Percentiles rank a stretch among this genome's conserved stretches.
phyloP scores from a whole-genome alignment of 2,329 filamentous ascomycete species.

The Rasamsonia emersonii region DNA sequence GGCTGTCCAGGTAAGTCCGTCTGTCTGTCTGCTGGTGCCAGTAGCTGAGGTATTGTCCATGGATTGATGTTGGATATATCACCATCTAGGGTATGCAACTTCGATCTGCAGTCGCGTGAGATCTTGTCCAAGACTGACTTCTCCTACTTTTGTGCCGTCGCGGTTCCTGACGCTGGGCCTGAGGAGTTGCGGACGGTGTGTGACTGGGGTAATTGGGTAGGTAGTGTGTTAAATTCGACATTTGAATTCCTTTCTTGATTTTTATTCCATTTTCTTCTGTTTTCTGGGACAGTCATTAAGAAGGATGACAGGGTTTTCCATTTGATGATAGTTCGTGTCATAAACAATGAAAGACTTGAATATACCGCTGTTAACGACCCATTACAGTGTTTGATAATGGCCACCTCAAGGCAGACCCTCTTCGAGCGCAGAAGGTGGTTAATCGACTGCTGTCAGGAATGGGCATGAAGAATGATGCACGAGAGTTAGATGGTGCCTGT shows the following conservation, averaged over 20 bases:
- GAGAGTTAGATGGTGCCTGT: too few species aligned
- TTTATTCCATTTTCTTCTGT: too few species aligned
- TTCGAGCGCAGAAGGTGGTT: conserved; percentile 15
- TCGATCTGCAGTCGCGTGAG: conserved; percentile 7
- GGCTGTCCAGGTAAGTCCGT: conserved; percentile 14
- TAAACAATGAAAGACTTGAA: background rate
- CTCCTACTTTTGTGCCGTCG: conserved; percentile 17
- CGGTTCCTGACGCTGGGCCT: conserved; percentile 14
- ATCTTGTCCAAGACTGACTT: conserved; percentile 16
- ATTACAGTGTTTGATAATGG: conserved; percentile 24
- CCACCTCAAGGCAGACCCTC: conserved; percentile 15
- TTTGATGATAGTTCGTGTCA: conserved; percentile 2
- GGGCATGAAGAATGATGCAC: background rate
- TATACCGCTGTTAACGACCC: background rate
- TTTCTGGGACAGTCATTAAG: too few species aligned
- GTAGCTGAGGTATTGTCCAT: too few species aligned
- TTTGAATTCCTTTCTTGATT: too few species aligned
- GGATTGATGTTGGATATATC: background rate
- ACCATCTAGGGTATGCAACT: conserved; percentile 10
- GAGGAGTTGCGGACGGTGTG: conserved; percentile 16
- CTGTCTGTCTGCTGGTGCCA: too few species aligned
- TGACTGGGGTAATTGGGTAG: conserved; percentile 22
- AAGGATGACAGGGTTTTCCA: conserved; percentile 3
- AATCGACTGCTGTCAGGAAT: conserved; percentile 15
- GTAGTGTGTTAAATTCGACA: background rate